These are phyloP conservation scores for Trichocladium uniseriatum DNA, from an alignment of 495 filamentous ascomycete species.

Conservation along the genomic window DNA sequence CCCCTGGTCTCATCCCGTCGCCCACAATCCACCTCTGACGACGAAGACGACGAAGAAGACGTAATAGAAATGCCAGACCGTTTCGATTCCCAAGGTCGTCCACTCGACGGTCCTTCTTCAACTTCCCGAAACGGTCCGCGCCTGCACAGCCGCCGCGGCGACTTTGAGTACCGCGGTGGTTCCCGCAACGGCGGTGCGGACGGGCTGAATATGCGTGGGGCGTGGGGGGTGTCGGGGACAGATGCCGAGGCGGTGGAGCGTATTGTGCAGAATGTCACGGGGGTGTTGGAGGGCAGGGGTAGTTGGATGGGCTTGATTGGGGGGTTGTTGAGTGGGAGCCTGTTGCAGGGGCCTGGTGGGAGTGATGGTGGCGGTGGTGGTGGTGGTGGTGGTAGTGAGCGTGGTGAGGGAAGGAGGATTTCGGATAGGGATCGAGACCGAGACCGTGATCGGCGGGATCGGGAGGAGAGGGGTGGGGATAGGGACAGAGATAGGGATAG, in stretches of 20 bases:
- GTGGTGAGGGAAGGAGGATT: background rate
- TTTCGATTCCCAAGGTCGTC: conserved; percentile 54
- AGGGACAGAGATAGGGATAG: background rate
- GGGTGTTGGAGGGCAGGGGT: conserved; percentile 23
- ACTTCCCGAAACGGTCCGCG: background rate
- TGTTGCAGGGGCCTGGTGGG: conserved; percentile 14
- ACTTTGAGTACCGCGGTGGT: conserved; percentile 22
- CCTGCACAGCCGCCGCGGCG: conserved; percentile 15
- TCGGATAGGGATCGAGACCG: background rate
- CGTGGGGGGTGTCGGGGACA: conserved; percentile 25
- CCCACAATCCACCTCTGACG: conserved; percentile 16
- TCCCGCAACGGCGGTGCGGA: background rate
- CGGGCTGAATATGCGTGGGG: conserved; percentile 15
- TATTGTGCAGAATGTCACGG: conserved; percentile 26
- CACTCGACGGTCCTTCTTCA: conserved; percentile 20
- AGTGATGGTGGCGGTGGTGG: background rate
- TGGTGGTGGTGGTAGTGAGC: background rate
- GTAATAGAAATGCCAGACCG: conserved; percentile 48
- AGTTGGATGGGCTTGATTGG: conserved; percentile 24
- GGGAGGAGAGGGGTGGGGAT: background rate
- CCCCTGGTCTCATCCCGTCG: conserved; percentile 12
- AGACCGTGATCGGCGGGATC: conserved; percentile 2
- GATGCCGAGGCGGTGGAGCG: conserved; percentile 25
- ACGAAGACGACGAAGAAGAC: conserved; percentile 23
- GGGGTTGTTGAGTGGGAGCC: conserved; percentile 18